Percentiles rank a stretch among this genome's conserved stretches.
phyloP scores from a whole-genome alignment of 257 asterid species.

The Solanum chilense region DNA sequence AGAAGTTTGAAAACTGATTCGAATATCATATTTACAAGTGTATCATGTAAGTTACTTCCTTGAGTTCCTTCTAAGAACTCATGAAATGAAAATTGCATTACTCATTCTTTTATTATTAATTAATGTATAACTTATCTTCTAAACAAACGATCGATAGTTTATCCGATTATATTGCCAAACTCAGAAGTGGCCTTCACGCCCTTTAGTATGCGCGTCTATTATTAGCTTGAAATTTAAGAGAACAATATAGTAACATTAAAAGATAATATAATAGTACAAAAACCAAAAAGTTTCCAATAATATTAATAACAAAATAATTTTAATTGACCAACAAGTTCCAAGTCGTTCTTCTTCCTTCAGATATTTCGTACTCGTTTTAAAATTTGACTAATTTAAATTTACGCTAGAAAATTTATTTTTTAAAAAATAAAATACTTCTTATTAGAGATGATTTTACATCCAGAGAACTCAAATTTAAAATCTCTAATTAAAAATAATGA shows the following conservation, averaged over 20 bases:
- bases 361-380: background rate
- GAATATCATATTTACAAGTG: background rate
- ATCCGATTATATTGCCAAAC: background rate
- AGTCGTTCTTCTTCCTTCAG: background rate
- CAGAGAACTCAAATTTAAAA: too few species aligned
- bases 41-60: background rate
- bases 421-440: background rate
- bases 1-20: background rate
- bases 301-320: background rate
- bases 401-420: background rate
- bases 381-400: background rate
- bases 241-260: background rate
- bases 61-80: background rate
- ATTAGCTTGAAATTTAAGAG: background rate
- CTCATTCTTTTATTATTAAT: background rate
- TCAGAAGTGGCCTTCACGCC: background rate
- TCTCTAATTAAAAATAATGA: too few species aligned
- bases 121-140: background rate
- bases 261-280: background rate
- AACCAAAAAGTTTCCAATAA: background rate
- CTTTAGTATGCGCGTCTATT: background rate
- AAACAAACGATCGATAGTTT: background rate
- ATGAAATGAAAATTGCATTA: background rate
- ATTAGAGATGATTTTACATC: too few species aligned
- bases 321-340: background rate